These are phyloP conservation scores for Sugiyamaella lignohabitans DNA, from an alignment of 805 yeast species.

Conservation along the genomic window DNA sequence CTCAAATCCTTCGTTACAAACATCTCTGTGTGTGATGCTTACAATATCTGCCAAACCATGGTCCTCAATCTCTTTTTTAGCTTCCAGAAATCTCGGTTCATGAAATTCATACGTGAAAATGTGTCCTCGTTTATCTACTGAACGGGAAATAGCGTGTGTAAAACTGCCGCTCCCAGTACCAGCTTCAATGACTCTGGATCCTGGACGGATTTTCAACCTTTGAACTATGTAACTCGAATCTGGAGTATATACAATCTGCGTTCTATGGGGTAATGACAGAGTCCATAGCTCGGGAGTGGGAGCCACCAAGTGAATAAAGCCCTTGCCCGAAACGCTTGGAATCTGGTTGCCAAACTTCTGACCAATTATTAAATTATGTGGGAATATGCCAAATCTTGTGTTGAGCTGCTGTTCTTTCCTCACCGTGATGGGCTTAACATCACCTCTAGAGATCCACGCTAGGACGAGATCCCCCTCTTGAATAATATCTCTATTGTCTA, in stretches of 20 bases:
- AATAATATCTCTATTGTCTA: slow-evolving; percentile 56
- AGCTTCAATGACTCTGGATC: slow-evolving; percentile 83
- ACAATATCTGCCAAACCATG: slow-evolving; percentile 61
- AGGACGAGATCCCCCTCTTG: slow-evolving; percentile 83
- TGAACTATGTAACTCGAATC: slow-evolving; percentile 90
- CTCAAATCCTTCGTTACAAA: slow-evolving; percentile 75
- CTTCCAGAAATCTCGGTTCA: slow-evolving; percentile 73
- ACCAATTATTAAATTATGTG: slow-evolving; percentile 80
- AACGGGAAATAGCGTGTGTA: slow-evolving; percentile 85
- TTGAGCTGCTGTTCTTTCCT: slow-evolving; percentile 56
- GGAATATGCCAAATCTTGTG: slow-evolving; percentile 85
- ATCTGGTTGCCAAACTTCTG: slow-evolving; percentile 78
- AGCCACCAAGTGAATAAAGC: slow-evolving; percentile 79
- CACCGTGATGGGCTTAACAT: slow-evolving; percentile 67
- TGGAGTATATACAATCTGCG: slow-evolving; percentile 95
- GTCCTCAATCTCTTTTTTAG: slow-evolving; percentile 62
- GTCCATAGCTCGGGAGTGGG: slow-evolving; percentile 98
- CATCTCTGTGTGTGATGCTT: slow-evolving; percentile 83
- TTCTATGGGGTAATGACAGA: slow-evolving; percentile 89
- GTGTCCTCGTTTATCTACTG: slow-evolving; percentile 54
- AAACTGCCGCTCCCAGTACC: slow-evolving; percentile 98
- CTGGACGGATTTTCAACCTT: slow-evolving; percentile 64
- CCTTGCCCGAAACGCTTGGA: slow-evolving; percentile 56
- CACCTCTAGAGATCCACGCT: slow-evolving; percentile 76
- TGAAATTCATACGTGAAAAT: slow-evolving; percentile 90